Evolutionary conservation across 1,284 basidiomycete genomes (phyloP).

Genomic region (Microbotryomycetes sp.): DNA sequence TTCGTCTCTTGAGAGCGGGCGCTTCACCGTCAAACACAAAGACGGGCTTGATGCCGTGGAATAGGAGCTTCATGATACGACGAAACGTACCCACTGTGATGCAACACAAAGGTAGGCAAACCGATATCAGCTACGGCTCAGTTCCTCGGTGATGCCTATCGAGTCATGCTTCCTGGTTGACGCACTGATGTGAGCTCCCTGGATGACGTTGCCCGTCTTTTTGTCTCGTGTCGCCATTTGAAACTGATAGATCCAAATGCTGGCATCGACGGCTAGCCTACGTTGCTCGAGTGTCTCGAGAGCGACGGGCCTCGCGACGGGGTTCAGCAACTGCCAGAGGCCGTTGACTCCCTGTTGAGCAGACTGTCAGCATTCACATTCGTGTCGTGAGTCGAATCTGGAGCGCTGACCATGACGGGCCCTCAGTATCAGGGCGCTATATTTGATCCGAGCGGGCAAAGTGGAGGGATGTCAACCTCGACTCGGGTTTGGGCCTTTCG

Average conservation of each 20-base stretch:
- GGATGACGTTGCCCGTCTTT: constrained; percentile 81
- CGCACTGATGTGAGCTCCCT: constrained; percentile 76
- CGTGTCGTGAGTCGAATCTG: not conserved
- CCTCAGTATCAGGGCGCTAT: no score
- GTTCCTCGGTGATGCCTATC: not conserved
- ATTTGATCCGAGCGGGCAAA: no score
- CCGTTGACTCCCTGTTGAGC: constrained; percentile 76
- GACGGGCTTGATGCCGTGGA: constrained; percentile 93
- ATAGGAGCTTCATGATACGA: constrained; percentile 87
- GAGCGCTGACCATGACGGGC: not conserved
- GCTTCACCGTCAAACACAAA: constrained; percentile 97
- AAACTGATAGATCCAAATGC: constrained; percentile 99
- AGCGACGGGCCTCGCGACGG: constrained; percentile 75
- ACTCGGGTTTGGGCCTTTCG: no score
- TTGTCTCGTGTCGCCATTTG: constrained; percentile 94
- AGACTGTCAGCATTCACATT: not conserved
- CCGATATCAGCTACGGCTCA: no score
- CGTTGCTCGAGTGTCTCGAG: constrained; percentile 88
- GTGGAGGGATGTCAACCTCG: no score
- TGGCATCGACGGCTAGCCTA: constrained; percentile 90
- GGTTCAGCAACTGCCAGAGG: constrained; percentile 82
- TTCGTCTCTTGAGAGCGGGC: constrained; percentile 74
- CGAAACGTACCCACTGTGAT: constrained; percentile 42
- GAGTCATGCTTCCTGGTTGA: no score
- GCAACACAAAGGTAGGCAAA: not conserved